These are phyloP conservation scores for Spathaspora gorwiae DNA, from an alignment of 805 yeast genomes.

Conservation along the genomic window DNA sequence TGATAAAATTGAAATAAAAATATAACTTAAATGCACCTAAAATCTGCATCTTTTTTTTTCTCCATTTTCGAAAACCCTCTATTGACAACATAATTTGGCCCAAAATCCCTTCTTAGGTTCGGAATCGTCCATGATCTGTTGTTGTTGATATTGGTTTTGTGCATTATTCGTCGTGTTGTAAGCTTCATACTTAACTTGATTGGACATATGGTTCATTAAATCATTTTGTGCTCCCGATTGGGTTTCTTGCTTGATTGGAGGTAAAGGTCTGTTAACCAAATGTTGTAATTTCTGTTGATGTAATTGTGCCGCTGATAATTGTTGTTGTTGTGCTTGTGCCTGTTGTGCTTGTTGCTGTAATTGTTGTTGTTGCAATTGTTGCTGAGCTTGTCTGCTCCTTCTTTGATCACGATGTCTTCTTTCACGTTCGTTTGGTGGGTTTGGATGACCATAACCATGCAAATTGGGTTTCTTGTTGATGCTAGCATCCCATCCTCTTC, in stretches of 20 bases:
- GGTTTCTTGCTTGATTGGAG: constrained; percentile 43
- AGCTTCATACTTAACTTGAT: constrained; percentile 16
- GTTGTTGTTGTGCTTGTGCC: constrained; percentile 20
- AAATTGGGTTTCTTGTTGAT: constrained; percentile 74
- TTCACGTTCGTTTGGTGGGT: constrained; percentile 47
- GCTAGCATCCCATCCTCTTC: constrained; percentile 76
- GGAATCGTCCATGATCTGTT: constrained; percentile 27
- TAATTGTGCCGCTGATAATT: constrained; percentile 42
- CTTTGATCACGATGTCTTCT: constrained; percentile 45
- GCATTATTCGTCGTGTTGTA: constrained; percentile 7
- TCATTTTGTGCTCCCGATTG: constrained; percentile 12
- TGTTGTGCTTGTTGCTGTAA: constrained; percentile 14
- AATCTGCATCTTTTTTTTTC: no score
- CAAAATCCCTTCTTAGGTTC: constrained; percentile 39
- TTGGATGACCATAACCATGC: constrained; percentile 78
- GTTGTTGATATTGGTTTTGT: constrained; percentile 29
- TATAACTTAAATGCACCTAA: no score
- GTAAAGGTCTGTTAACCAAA: constrained; percentile 45
- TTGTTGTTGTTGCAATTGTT: constrained; percentile 15
- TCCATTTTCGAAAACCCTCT: neutral
- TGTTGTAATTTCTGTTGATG: constrained; percentile 47
- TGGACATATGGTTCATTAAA: constrained; percentile 13
- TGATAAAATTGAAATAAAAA: no score
- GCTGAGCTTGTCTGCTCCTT: constrained; percentile 37
- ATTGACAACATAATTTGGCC: constrained; percentile 41